Percentiles rank a stretch among this genome's conserved stretches.
These are phyloP conservation scores for Cystofilobasidium bisporidii DNA, from an alignment of 768 basidiomycete genomes.

Conservation along the genomic window DNA sequence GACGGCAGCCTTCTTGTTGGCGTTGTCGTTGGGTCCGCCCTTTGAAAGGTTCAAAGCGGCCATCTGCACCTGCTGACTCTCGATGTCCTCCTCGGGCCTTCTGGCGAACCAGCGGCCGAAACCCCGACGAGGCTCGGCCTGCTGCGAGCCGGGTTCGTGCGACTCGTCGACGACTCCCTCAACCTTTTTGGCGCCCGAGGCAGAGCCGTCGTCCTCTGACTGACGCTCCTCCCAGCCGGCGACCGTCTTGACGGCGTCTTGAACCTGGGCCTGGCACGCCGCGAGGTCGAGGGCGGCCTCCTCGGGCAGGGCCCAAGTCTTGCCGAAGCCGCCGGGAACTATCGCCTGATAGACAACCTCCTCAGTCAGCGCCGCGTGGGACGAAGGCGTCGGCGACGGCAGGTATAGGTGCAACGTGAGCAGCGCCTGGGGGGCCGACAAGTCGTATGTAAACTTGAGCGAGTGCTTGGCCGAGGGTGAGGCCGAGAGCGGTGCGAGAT, in stretches of 20 bases:
- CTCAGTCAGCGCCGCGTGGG: constrained; percentile 30
- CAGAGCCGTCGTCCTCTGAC: constrained; percentile 32
- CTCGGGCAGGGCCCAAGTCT: constrained; percentile 60
- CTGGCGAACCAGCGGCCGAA: constrained; percentile 27
- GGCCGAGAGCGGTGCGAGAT: constrained; percentile 45
- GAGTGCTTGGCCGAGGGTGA: constrained; percentile 50
- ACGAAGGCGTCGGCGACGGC: constrained; percentile 44
- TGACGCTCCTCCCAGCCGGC: constrained; percentile 32
- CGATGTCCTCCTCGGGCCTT: constrained; percentile 32
- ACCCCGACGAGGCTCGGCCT: background rate
- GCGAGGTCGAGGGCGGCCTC: constrained; percentile 72
- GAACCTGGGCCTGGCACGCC: constrained; percentile 45
- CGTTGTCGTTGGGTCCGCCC: constrained; percentile 7
- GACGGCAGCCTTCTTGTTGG: constrained; percentile 28
- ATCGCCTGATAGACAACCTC: constrained; percentile 53
- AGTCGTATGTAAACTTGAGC: constrained; percentile 86
- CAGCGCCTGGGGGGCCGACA: constrained; percentile 72
- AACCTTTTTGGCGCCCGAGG: no score
- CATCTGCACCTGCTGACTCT: constrained; percentile 28
- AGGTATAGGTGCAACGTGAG: constrained; percentile 69
- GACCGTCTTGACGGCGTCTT: background rate
- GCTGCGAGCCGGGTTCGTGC: background rate
- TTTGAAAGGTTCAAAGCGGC: background rate
- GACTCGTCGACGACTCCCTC: background rate
- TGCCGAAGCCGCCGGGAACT: constrained; percentile 75